phyloP scores from a whole-genome alignment of 2,329 filamentous ascomycete species.

The Incumbomyces delicatus region DNA sequence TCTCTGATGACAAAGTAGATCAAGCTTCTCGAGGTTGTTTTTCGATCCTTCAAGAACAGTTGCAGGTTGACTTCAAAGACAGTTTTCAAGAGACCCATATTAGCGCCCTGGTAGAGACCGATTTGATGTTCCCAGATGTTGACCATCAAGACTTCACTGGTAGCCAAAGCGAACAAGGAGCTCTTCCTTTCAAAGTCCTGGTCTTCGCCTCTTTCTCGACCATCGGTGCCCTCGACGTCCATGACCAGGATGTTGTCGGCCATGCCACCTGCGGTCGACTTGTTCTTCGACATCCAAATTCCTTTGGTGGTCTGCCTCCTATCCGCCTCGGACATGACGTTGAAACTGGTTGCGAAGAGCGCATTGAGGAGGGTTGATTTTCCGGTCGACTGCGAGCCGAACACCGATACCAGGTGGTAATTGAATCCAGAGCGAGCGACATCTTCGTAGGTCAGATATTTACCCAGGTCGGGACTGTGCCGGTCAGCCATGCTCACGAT shows the following conservation, averaged over 20 bases:
- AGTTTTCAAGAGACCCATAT: conserved; percentile 97
- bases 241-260: conserved; percentile 97
- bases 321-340: conserved; percentile 93
- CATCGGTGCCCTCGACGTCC: conserved; percentile 97
- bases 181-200: conserved; percentile 99
- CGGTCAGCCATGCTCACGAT: conserved; percentile 10
- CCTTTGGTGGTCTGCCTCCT: conserved; percentile 96
- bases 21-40: conserved; percentile 78
- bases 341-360: conserved; percentile 91
- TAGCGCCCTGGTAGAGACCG: conserved; percentile 92
- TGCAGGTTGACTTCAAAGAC: conserved; percentile 98
- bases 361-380: conserved; percentile 96
- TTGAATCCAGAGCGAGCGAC: conserved; percentile 90
- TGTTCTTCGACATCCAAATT: conserved; percentile 99
- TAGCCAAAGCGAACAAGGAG: conserved; percentile 90
- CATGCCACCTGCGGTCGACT: conserved; percentile 51
- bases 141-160: conserved; percentile 93
- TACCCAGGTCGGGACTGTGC: conserved; percentile 61
- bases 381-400: conserved; percentile 95
- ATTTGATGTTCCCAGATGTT: conserved; percentile 99
- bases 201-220: conserved; percentile 89
- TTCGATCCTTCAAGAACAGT: conserved; percentile 89
- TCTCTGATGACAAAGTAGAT: conserved; percentile 99
- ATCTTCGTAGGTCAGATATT: conserved; percentile 70
- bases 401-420: conserved; percentile 98